These are phyloP conservation scores for Delonix regia DNA, from an alignment of 306 rosid genomes.

Conservation along the genomic window DNA sequence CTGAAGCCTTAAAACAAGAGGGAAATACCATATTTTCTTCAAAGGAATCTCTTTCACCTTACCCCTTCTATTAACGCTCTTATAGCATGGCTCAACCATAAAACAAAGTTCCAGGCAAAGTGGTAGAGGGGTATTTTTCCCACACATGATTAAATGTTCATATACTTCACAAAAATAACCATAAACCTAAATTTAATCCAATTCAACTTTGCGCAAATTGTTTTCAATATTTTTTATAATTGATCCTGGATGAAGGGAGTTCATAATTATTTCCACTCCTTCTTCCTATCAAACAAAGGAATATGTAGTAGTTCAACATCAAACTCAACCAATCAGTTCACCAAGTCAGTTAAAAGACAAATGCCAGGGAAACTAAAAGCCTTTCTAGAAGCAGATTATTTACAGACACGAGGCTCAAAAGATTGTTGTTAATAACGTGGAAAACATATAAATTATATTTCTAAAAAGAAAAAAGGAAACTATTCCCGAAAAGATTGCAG, in stretches of 20 bases:
- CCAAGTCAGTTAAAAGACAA: constrained; percentile 16
- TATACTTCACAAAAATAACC: too few relatives aligned
- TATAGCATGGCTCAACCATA: too few relatives aligned
- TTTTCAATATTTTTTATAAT: constrained; percentile 69
- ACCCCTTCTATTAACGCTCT: too few relatives aligned
- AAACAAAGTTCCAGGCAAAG: too few relatives aligned
- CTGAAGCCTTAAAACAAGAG: too few relatives aligned
- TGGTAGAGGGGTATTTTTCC: too few relatives aligned
- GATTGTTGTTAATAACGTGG: constrained; percentile 13
- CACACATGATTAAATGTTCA: too few relatives aligned
- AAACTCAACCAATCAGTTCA: constrained; percentile 29
- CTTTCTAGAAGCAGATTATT: constrained; percentile 16
- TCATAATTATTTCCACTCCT: constrained; percentile 67
- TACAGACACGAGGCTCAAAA: not conserved
- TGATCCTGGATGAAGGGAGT: constrained; percentile 84
- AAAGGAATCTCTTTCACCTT: too few relatives aligned
- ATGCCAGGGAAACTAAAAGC: constrained; percentile 6
- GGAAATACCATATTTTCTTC: too few relatives aligned
- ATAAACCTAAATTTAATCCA: too few relatives aligned
- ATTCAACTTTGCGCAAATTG: too few relatives aligned
- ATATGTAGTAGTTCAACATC: constrained; percentile 8
- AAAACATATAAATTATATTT: not conserved
- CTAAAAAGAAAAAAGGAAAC: not conserved
- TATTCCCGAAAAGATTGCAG: too few relatives aligned
- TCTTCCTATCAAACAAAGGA: constrained; percentile 60